Conservation (phyloP, 768 basidiomycete species). For the Phanerochaete carnosa region DNA sequence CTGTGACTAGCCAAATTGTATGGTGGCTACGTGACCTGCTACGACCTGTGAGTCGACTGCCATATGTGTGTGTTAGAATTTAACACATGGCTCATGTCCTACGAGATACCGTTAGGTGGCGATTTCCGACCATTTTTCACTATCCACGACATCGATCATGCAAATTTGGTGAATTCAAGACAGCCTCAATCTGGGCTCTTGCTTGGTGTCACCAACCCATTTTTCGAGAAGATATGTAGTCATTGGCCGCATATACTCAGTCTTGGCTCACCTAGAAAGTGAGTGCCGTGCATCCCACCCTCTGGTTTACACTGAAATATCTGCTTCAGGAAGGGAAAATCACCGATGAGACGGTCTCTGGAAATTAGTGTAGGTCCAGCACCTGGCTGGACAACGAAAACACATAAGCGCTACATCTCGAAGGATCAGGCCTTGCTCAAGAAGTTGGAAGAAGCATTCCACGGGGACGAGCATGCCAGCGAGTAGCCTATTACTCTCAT, state of each 20-base stretch:
- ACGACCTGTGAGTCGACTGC: conserved; percentile 57
- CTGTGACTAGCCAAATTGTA: conserved; percentile 80
- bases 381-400: conserved; percentile 76
- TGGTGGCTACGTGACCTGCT: conserved; percentile 92
- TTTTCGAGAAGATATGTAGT: conserved; percentile 72
- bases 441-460: conserved; percentile 61
- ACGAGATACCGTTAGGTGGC: conserved; percentile 73
- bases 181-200: conserved; percentile 76
- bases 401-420: conserved; percentile 79
- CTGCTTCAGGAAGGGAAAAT: neutral
- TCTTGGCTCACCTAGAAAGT: conserved; percentile 48
- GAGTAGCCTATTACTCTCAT: conserved; percentile 19
- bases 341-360: neutral
- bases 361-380: conserved; percentile 39
- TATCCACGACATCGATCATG: conserved; percentile 88
- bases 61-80: neutral
- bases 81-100: neutral
- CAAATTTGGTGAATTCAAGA: conserved; percentile 72
- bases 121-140: conserved; percentile 96
- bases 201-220: conserved; percentile 86
- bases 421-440: conserved; percentile 79
- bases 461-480: conserved; percentile 50
- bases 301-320: neutral
- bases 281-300: conserved; percentile 16
- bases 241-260: conserved; percentile 88